Conservation (phyloP, 2,329 filamentous ascomycete genomes). For the Fusarium buharicum region DNA sequence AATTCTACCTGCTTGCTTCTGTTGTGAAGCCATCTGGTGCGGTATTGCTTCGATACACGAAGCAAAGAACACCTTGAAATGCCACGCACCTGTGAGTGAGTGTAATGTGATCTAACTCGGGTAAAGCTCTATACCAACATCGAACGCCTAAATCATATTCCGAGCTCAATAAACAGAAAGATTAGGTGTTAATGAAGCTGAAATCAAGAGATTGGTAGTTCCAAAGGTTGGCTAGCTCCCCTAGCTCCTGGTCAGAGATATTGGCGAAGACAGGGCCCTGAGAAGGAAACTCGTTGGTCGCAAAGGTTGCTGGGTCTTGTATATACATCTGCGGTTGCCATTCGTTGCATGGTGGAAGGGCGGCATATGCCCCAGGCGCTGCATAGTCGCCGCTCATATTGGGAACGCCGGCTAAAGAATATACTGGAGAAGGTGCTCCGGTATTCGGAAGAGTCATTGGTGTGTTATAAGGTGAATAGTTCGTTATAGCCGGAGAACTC, state of each 20-base stretch:
- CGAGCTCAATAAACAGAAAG: neutral
- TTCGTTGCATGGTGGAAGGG: conserved; percentile 14
- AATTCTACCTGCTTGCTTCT: neutral
- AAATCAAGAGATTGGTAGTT: conserved; percentile 50
- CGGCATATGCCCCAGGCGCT: conserved; percentile 9
- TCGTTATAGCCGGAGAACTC: conserved; percentile 12
- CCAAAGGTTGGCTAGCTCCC: conserved; percentile 49
- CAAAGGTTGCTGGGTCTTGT: conserved; percentile 19
- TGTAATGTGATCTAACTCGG: neutral
- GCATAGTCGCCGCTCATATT: neutral
- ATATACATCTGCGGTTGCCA: conserved; percentile 31
- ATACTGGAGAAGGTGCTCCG: conserved; percentile 15
- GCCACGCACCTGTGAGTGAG: neutral
- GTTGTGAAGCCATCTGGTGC: neutral
- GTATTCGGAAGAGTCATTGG: neutral
- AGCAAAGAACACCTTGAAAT: too few relatives aligned
- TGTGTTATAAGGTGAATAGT: conserved; percentile 3
- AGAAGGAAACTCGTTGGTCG: conserved; percentile 7
- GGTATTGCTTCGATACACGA: too few relatives aligned
- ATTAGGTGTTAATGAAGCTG: conserved; percentile 41
- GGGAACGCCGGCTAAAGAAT: conserved; percentile 14
- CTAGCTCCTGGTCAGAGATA: conserved; percentile 50
- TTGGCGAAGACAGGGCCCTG: conserved; percentile 41
- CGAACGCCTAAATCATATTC: neutral
- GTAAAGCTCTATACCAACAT: neutral